phyloP scores from a whole-genome alignment of 345 rosid species.

The Cardamine occulta region DNA sequence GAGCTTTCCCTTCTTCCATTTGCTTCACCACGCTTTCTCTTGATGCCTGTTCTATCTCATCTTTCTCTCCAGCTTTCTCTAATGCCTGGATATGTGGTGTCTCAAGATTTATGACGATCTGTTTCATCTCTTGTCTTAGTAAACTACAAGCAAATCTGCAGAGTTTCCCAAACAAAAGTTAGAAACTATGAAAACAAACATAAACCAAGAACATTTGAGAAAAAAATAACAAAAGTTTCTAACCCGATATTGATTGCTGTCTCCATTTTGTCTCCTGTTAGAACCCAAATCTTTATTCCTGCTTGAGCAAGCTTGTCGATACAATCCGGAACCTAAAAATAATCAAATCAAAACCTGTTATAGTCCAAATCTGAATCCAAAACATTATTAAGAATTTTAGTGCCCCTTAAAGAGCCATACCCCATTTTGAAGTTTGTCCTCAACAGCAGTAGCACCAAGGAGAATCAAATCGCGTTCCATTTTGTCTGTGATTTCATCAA shows the following conservation, averaged over 20 bases:
- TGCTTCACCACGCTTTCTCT: conserved; percentile 67
- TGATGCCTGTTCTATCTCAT: conserved; percentile 61
- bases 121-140: conserved; percentile 93
- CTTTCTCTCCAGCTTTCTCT: conserved; percentile 77
- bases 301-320: conserved; percentile 98
- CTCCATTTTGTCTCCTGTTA: conserved; percentile 99
- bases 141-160: conserved; percentile 95
- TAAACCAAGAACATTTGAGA: not conserved
- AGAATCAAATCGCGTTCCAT: conserved; percentile 81
- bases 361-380: not conserved
- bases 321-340: conserved; percentile 88
- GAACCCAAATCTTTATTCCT: conserved; percentile 92
- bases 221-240: conserved; percentile 1
- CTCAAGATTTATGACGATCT: conserved; percentile 82
- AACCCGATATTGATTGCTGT: conserved; percentile 97
- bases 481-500: conserved; percentile 68
- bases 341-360: conserved; percentile 16
- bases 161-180: not conserved
- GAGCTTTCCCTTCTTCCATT: conserved; percentile 59
- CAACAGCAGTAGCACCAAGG: conserved; percentile 96
- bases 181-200: conserved; percentile 23
- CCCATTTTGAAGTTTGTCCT: conserved; percentile 97
- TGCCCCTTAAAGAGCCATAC: conserved; percentile 52
- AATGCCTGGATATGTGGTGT: conserved; percentile 63
- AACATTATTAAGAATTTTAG: not conserved